These are phyloP conservation scores for Fusarium ambrosium DNA, from an alignment of 2,329 filamentous ascomycete species.

Conservation along the genomic window DNA sequence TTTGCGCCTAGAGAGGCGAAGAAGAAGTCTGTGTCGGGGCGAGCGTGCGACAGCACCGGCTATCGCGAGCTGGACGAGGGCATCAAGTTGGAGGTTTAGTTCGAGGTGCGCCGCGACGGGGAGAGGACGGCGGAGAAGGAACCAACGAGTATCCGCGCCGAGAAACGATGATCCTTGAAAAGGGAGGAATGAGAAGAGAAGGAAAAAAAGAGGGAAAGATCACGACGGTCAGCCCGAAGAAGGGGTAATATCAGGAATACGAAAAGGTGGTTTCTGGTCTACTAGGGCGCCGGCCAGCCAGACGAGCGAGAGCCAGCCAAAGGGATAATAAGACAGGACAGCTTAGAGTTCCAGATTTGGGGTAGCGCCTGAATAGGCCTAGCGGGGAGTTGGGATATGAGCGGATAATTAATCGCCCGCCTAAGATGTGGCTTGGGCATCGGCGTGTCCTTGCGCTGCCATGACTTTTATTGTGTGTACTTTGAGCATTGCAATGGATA, in stretches of 20 bases:
- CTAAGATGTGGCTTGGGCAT: constrained; percentile 15
- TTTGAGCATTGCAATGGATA: not conserved
- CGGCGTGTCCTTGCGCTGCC: not conserved
- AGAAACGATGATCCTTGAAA: constrained; percentile 7
- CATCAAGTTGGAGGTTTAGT: constrained; percentile 41
- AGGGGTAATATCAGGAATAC: constrained; percentile 43
- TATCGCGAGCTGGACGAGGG: constrained; percentile 38
- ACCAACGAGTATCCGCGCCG: not conserved
- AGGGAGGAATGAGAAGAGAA: constrained; percentile 7
- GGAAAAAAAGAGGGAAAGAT: constrained; percentile 21
- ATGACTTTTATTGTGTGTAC: not conserved
- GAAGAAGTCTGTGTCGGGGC: not conserved
- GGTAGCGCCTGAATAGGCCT: constrained; percentile 30
- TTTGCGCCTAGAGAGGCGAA: constrained; percentile 15
- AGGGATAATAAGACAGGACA: constrained; percentile 47
- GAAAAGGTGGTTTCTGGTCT: constrained; percentile 38
- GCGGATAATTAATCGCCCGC: constrained; percentile 29
- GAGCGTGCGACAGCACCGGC: constrained; percentile 35
- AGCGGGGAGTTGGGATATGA: constrained; percentile 21
- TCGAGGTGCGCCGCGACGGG: constrained; percentile 27
- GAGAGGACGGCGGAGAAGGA: constrained; percentile 16
- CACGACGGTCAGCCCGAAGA: constrained; percentile 32
- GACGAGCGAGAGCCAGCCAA: constrained; percentile 35
- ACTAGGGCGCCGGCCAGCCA: constrained; percentile 32
- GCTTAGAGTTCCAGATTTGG: constrained; percentile 45